Percentiles rank a stretch among this genome's conserved stretches.
Evolutionary conservation across 352 stramenopile species (phyloP).

Genomic region (Albugo laibachii): DNA sequence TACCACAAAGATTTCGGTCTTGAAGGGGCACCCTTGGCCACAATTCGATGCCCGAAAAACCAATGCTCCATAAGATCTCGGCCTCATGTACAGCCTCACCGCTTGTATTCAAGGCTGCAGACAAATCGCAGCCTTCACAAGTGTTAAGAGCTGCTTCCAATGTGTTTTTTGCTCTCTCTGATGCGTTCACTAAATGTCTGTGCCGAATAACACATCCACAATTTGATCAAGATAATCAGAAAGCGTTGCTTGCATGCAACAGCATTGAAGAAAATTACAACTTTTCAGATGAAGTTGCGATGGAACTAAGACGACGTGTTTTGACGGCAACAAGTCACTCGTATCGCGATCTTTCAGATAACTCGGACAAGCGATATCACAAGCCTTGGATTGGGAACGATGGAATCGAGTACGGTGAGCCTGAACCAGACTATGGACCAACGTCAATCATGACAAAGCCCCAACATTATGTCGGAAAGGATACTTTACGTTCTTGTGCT

Average conservation of each 20-base stretch:
- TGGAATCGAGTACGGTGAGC: neutral
- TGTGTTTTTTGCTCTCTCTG: neutral
- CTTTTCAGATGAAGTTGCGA: conserved; percentile 33
- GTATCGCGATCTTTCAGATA: conserved; percentile 2
- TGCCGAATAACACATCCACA: conserved; percentile 24
- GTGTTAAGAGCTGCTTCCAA: too few relatives aligned
- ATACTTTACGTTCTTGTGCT: neutral
- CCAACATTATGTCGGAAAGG: neutral
- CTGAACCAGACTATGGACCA: neutral
- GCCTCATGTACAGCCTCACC: too few relatives aligned
- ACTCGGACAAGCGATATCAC: too few relatives aligned
- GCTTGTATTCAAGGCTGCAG: too few relatives aligned
- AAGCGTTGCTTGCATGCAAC: conserved; percentile 35
- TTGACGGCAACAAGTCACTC: conserved; percentile 15
- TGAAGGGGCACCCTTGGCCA: too few relatives aligned
- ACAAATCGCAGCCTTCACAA: too few relatives aligned
- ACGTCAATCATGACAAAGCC: neutral
- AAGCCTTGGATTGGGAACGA: too few relatives aligned
- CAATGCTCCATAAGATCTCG: too few relatives aligned
- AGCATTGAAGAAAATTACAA: conserved; percentile 17
- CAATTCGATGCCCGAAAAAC: too few relatives aligned
- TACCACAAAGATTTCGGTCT: too few relatives aligned
- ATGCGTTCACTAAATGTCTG: conserved; percentile 32
- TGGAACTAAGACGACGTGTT: conserved; percentile 44
- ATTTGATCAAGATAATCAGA: conserved; percentile 54